Percentiles rank a stretch among this genome's conserved stretches.
These are phyloP conservation scores for Cutaneotrichosporon dermatis DNA, from an alignment of 1,284 basidiomycete genomes.

Conservation along the genomic window DNA sequence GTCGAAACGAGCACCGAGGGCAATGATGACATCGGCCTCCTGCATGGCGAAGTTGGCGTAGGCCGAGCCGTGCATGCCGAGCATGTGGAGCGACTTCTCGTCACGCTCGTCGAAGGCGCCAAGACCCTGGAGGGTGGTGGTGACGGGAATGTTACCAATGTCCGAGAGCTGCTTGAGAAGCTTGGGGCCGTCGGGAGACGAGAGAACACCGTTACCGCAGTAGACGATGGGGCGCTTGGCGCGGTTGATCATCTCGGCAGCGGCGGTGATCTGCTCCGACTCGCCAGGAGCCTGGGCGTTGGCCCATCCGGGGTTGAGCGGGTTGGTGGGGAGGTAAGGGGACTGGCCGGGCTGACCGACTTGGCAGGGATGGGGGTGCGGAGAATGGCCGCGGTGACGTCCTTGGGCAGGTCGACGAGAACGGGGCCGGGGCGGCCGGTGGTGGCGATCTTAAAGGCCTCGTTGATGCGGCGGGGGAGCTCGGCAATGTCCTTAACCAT, in stretches of 20 bases:
- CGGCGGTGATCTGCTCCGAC: slow-evolving; percentile 65
- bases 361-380: slow-evolving; percentile 80
- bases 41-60: slow-evolving; percentile 99
- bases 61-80: slow-evolving; percentile 97
- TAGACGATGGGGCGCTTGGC: slow-evolving; percentile 90
- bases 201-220: slow-evolving; percentile 86
- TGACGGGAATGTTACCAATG: slow-evolving; percentile 90
- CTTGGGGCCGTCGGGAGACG: slow-evolving; percentile 74
- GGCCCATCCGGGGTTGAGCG: slow-evolving; percentile 54
- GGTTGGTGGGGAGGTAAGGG: slow-evolving; percentile 70
- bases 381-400: slow-evolving; percentile 89
- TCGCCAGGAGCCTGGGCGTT: slow-evolving; percentile 60
- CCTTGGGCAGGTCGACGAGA: slow-evolving; percentile 95
- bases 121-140: slow-evolving; percentile 91
- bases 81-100: slow-evolving; percentile 87
- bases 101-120: slow-evolving; percentile 92
- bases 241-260: slow-evolving; percentile 84
- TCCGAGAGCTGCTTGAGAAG: slow-evolving; percentile 76
- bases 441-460: slow-evolving; percentile 98
- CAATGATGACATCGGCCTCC: slow-evolving; percentile 94
- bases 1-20: slow-evolving; percentile 92
- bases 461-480: slow-evolving; percentile 91
- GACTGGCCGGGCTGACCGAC: slow-evolving; percentile 79
- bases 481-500: slow-evolving; percentile 98
- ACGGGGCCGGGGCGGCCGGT: slow-evolving; percentile 95